Base-by-base conservation (phyloP, 768 basidiomycete species). In the Coprinopsis sp. region DNA sequence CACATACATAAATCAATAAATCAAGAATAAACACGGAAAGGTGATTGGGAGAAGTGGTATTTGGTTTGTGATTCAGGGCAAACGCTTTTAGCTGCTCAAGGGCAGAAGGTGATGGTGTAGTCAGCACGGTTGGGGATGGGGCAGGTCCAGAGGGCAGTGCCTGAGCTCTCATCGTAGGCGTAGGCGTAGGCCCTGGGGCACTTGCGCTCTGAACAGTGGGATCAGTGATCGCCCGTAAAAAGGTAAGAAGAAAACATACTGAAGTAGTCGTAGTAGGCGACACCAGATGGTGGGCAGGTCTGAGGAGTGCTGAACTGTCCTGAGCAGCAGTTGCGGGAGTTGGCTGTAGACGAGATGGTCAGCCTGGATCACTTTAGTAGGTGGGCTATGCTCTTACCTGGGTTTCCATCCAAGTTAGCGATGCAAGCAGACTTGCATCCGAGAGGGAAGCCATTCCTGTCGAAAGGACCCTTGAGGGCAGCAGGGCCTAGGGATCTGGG, bases 321-420 rank as follows among this genome's bases (percentile, higher is more conserved):
- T 13, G 74, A 74, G 66, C 84, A 87, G 61, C 84, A 85, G 56
- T 84, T 81, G 4, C 71, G 61, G 19, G 80, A 81, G 64, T 85
- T 74, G 27, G 54, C 79, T 79, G 37, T 11, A 19, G 5, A 25
- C 30, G n/a, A 33, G 23, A 22, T 13, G n/a, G n/a, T 42, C 43
- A 14, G 42, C 22, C 13, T 52, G 58, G 57, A 53, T 50, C 56
- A 60, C 47, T 64, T 60, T 46, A 64, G 57, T 22, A 64, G 47
- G 51, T 62, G 58, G 12, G 58, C 61, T 3, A 58, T 12, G 31
- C n/a, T n/a, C 59, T 55, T 49, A 66, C 68, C 59, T 58, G 58
- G 69, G 51, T 72, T 69, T 34, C 72, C 72, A 49, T 70, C 66
- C 29, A 73, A 50, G 51, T 71, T 69, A 10, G 68, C 70, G 0